These are phyloP conservation scores for Xerocomellus intermedius DNA, from an alignment of 768 basidiomycete species.

Conservation along the genomic window DNA sequence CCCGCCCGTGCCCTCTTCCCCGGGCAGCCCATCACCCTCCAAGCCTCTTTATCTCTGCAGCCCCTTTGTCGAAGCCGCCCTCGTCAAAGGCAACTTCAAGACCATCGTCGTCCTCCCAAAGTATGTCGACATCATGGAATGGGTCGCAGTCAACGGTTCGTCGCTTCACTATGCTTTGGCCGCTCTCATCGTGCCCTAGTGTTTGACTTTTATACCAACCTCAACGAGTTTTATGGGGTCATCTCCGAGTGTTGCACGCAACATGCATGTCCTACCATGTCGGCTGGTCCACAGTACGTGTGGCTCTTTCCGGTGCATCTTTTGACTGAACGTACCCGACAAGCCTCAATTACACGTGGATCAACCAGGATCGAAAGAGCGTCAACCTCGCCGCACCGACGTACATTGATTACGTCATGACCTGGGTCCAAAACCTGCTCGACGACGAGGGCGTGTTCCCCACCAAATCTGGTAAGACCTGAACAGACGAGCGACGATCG, in stretches of 20 bases:
- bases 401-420: conserved; percentile 98
- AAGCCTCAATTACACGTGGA: conserved; percentile 94
- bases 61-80: conserved; percentile 91
- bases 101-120: conserved; percentile 96
- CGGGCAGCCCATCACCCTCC: conserved; percentile 20
- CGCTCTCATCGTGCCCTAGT: conserved; percentile 46
- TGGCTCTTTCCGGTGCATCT: not conserved
- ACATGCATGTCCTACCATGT: conserved; percentile 88
- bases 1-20: conserved; percentile 42
- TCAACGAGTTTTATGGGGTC: conserved; percentile 96
- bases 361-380: conserved; percentile 86
- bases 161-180: conserved; percentile 7
- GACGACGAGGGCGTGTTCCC: conserved; percentile 96
- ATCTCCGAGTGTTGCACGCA: conserved; percentile 92
- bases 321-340: not conserved
- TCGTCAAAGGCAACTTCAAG: conserved; percentile 98
- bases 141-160: conserved; percentile 94
- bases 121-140: conserved; percentile 94
- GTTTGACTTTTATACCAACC: conserved; percentile 95
- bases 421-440: conserved; percentile 90
- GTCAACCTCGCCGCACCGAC: conserved; percentile 89
- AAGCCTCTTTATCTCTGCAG: conserved; percentile 89
- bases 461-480: conserved; percentile 80
- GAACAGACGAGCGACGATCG: not conserved
- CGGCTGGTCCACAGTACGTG: conserved; percentile 79